phyloP scores from a whole-genome alignment of 306 rosid genomes.

The Lupinus albus region DNA sequence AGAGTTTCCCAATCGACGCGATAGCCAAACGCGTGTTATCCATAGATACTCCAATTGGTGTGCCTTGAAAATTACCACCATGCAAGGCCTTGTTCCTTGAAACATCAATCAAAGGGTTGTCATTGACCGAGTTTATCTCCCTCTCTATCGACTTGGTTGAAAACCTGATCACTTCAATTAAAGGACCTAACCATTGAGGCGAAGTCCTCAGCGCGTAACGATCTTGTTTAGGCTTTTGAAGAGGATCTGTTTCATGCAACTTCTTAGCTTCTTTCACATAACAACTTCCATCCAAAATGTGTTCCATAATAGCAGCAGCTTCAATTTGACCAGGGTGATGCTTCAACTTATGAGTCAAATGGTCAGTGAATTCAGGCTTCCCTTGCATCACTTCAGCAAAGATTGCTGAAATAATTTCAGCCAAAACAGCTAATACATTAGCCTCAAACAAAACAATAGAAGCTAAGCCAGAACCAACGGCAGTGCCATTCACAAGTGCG shows the following conservation, averaged over 20 bases:
- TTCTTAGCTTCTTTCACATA: conserved; percentile 71
- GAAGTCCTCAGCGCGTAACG: conserved; percentile 87
- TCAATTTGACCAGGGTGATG: conserved; percentile 98
- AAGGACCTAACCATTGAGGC: conserved; percentile 96
- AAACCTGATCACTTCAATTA: conserved; percentile 78
- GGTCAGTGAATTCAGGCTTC: conserved; percentile 89
- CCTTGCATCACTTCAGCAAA: conserved; percentile 92
- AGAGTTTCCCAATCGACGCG: conserved; percentile 85
- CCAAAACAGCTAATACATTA: conserved; percentile 60
- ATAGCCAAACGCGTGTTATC: conserved; percentile 88
- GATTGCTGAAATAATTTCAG: conserved; percentile 76
- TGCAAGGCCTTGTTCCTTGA: conserved; percentile 90
- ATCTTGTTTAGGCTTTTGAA: conserved; percentile 87
- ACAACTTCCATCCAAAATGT: conserved; percentile 82
- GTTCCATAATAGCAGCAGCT: conserved; percentile 97
- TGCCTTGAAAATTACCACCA: conserved; percentile 96
- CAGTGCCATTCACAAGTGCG: conserved; percentile 91
- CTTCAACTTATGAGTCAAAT: conserved; percentile 82
- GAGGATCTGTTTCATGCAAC: conserved; percentile 76
- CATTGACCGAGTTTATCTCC: conserved; percentile 88
- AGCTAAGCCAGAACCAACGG: conserved; percentile 91
- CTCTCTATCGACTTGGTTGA: conserved; percentile 86
- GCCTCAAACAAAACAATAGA: conserved; percentile 84
- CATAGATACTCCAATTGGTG: conserved; percentile 96
- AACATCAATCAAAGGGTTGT: conserved; percentile 90